Percentiles rank a stretch among this genome's conserved stretches.
Evolutionary conservation across 208 protist species (phyloP).

Genomic region (Giardia duodenalis): DNA sequence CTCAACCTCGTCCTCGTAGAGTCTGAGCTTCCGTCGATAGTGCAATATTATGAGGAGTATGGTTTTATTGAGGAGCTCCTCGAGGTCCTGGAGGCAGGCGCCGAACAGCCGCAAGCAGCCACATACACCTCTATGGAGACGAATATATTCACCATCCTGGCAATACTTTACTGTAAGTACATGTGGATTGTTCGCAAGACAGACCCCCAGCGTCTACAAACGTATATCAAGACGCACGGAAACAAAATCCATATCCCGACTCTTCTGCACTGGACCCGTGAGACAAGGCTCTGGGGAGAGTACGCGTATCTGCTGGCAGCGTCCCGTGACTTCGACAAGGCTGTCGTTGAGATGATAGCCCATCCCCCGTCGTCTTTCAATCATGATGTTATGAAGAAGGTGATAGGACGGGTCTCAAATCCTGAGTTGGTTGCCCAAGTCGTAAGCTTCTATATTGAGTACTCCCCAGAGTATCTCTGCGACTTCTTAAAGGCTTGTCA

Average conservation of each 20-base stretch:
- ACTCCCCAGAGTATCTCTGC: not conserved
- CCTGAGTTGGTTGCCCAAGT: not conserved
- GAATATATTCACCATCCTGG: constrained; percentile 95
- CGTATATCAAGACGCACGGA: constrained; percentile 89
- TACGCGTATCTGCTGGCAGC: constrained; percentile 78
- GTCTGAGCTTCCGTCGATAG: constrained; percentile 81
- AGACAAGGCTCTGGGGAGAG: constrained; percentile 79
- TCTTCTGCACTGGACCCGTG: constrained; percentile 72
- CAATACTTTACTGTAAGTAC: constrained; percentile 93
- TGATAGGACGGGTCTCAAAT: not conserved
- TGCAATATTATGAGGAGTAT: constrained; percentile 61
- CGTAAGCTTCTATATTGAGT: constrained; percentile 12
- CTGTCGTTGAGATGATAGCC: constrained; percentile 82
- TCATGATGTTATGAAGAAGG: not conserved
- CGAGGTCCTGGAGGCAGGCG: constrained; percentile 71
- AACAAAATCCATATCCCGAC: constrained; percentile 86
- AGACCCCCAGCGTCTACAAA: constrained; percentile 84
- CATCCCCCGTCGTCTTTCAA: constrained; percentile 58
- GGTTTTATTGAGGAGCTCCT: constrained; percentile 83
- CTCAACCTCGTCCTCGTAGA: constrained; percentile 87
- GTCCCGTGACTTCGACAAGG: constrained; percentile 95
- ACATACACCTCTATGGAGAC: constrained; percentile 79
- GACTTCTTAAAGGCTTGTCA: constrained; percentile 18
- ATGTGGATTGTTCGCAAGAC: constrained; percentile 41
- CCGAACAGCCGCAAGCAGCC: constrained; percentile 58